These are phyloP conservation scores for Phytopythium oedochilum DNA, from an alignment of 352 stramenopile genomes.

Conservation along the genomic window DNA sequence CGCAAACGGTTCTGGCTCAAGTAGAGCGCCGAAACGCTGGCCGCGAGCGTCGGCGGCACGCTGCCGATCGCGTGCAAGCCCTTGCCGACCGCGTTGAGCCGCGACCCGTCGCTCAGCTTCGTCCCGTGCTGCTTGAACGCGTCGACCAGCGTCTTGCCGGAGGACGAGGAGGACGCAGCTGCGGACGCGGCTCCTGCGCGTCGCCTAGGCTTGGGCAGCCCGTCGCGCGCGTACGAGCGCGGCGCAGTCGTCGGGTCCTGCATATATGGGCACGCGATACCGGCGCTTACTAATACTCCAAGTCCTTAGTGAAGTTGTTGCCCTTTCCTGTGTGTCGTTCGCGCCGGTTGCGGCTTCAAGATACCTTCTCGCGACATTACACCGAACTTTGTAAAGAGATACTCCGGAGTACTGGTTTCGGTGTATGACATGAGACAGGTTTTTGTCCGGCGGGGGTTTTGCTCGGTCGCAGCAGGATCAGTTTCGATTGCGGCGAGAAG, in stretches of 20 bases:
- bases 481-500: constrained; percentile 14
- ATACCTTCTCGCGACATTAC: constrained; percentile 1
- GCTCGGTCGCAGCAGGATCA: neutral
- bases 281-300: too few species aligned
- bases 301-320: too few species aligned
- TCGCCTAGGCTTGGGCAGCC: neutral
- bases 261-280: neutral
- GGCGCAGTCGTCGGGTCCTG: neutral
- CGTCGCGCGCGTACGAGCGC: constrained; percentile 1
- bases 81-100: constrained; percentile 71
- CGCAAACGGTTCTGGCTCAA: constrained; percentile 77
- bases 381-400: too few species aligned
- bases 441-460: too few species aligned
- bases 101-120: constrained; percentile 63
- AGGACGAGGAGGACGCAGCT: neutral
- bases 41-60: constrained; percentile 36
- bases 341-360: neutral
- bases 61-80: constrained; percentile 40
- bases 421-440: too few species aligned
- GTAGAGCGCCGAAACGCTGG: constrained; percentile 56
- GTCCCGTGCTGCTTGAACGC: constrained; percentile 68
- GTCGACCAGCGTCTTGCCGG: constrained; percentile 44
- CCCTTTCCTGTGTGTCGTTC: neutral
- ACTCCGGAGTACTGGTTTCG: too few species aligned
- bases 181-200: neutral